phyloP scores from a whole-genome alignment of 345 rosid genomes.

The Isatis tinctoria region DNA sequence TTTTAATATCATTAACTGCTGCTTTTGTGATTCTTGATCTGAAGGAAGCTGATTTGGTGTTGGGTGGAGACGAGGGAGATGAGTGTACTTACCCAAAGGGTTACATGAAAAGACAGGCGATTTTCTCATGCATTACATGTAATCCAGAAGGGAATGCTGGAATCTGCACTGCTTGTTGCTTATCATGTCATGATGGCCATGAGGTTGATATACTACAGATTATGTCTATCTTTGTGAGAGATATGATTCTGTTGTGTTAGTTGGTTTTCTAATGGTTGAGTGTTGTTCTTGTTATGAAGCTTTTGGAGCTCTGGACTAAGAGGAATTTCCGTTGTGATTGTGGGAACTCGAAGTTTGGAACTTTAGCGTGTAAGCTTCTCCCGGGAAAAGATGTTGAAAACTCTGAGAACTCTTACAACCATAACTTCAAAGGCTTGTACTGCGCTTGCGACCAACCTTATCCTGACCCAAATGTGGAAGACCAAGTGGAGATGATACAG shows the following conservation, averaged over 20 bases:
- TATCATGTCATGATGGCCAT: constrained; percentile 94
- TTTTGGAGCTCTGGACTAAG: constrained; percentile 96
- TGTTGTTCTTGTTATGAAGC: constrained; percentile 35
- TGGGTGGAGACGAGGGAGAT: constrained; percentile 98
- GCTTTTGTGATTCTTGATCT: constrained; percentile 5
- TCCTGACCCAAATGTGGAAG: constrained; percentile 89
- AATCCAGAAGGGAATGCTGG: constrained; percentile 88
- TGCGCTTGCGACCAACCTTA: constrained; percentile 80
- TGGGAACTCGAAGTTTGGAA: constrained; percentile 90
- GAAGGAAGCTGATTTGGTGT: constrained; percentile 89
- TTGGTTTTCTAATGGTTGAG: background rate
- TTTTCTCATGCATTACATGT: constrained; percentile 94
- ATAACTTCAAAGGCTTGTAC: constrained; percentile 85
- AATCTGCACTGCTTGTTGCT: constrained; percentile 91
- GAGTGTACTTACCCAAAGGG: constrained; percentile 87
- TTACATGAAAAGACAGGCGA: constrained; percentile 88
- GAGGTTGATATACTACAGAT: constrained; percentile 45
- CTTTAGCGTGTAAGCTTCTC: constrained; percentile 73
- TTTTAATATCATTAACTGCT: background rate
- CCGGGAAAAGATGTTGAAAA: constrained; percentile 76
- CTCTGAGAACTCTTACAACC: constrained; percentile 73
- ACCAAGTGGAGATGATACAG: constrained; percentile 95
- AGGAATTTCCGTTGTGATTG: constrained; percentile 89
- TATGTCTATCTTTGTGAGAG: background rate
- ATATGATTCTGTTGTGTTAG: background rate